phyloP scores from a whole-genome alignment of 257 asterid species.

The Schizonepeta tenuifolia region DNA sequence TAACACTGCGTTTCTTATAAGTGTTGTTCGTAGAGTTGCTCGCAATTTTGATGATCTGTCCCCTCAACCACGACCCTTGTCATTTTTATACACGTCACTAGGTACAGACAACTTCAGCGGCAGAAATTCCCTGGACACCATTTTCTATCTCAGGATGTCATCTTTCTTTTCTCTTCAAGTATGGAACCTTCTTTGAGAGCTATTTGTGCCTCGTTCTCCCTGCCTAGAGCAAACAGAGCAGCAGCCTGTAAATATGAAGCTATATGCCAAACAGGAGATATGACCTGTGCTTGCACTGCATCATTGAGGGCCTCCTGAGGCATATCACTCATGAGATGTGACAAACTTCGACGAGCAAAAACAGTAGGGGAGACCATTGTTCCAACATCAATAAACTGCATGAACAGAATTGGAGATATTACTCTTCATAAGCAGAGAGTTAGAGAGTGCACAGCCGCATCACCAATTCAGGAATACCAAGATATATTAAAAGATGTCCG shows the following conservation, averaged over 20 bases:
- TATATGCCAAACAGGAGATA: conserved; percentile 75
- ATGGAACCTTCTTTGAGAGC: conserved; percentile 72
- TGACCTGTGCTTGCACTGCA: conserved; percentile 75
- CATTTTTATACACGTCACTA: conserved; percentile 26
- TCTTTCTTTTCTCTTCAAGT: conserved; percentile 58
- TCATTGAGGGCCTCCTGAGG: conserved; percentile 69
- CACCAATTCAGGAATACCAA: not conserved
- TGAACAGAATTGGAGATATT: not conserved
- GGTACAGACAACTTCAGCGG: conserved; percentile 24
- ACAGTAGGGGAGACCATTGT: conserved; percentile 78
- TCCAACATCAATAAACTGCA: conserved; percentile 75
- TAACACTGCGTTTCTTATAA: conserved; percentile 3
- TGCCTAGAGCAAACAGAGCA: conserved; percentile 63
- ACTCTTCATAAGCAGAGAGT: not conserved
- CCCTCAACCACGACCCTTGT: conserved; percentile 29
- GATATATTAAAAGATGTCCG: not conserved
- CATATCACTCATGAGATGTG: conserved; percentile 63
- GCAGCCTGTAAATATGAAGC: conserved; percentile 74
- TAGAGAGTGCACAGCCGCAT: not conserved
- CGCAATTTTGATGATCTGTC: conserved; percentile 31
- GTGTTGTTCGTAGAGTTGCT: conserved; percentile 29
- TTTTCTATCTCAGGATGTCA: conserved; percentile 43
- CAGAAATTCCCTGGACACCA: conserved; percentile 5
- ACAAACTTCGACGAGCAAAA: conserved; percentile 67
- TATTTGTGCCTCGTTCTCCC: conserved; percentile 73